Conservation (phyloP, 169 alveolate genomes). For the Plasmodium adleri region DNA sequence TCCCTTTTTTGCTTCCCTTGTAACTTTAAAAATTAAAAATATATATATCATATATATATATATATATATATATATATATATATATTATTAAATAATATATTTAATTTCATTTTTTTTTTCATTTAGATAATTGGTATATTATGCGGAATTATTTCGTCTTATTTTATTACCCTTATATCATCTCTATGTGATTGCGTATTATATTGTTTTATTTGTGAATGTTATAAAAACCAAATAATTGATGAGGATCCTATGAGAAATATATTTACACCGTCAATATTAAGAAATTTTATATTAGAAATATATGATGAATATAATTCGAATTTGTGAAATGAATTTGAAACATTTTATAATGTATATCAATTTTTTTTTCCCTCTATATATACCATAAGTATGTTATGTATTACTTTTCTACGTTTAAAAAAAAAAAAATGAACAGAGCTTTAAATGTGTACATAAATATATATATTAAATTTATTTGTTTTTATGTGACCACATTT, state of each 20-base stretch:
- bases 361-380: not conserved
- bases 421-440: too few relatives aligned
- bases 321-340: slow-evolving; percentile 4
- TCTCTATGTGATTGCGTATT: slow-evolving; percentile 39
- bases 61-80: not conserved
- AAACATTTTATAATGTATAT: not conserved
- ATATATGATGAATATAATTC: slow-evolving; percentile 57
- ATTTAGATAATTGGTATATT: slow-evolving; percentile 37
- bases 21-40: slow-evolving; percentile 8
- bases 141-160: slow-evolving; percentile 54
- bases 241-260: slow-evolving; percentile 57
- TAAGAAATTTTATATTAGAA: slow-evolving; percentile 53
- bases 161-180: slow-evolving; percentile 45
- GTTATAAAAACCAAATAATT: slow-evolving; percentile 70
- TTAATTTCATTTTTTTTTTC: not conserved
- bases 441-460: too few relatives aligned
- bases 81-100: not conserved
- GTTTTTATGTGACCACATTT: too few relatives aligned
- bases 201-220: slow-evolving; percentile 61
- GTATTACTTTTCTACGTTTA: too few relatives aligned
- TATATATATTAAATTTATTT: too few relatives aligned
- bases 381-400: too few relatives aligned
- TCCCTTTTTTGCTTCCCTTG: slow-evolving; percentile 64
- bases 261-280: slow-evolving; percentile 52
- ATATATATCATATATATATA: too few relatives aligned